phyloP scores from a whole-genome alignment of 371 early-diverging fungal species.

The Mortierella sp. region DNA sequence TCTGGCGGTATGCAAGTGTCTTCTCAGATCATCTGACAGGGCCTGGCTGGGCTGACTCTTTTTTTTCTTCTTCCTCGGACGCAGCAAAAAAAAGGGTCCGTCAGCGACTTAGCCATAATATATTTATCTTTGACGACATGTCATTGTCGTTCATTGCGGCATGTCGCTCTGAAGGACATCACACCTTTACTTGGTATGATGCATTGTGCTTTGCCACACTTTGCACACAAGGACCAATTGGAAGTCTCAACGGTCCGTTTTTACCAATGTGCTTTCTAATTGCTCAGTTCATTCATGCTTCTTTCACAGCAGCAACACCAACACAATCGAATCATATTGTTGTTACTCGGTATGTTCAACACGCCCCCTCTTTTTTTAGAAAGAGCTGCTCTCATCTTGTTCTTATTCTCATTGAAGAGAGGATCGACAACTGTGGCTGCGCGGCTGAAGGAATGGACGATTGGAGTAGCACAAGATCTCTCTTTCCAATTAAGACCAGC shows the following conservation, averaged over 20 bases:
- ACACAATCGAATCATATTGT: background rate
- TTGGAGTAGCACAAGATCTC: background rate
- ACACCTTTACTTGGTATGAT: background rate
- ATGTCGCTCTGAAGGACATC: background rate
- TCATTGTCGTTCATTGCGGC: background rate
- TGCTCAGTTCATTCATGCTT: background rate
- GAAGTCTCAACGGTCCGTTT: background rate
- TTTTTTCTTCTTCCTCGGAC: background rate
- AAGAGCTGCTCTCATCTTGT: background rate
- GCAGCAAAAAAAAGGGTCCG: slow-evolving; percentile 1
- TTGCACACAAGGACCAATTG: background rate
- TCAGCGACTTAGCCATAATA: background rate
- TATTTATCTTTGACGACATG: background rate
- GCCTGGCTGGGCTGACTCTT: background rate
- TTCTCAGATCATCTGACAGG: background rate
- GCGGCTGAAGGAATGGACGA: background rate
- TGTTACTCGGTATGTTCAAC: background rate
- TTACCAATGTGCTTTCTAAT: background rate
- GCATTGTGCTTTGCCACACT: background rate
- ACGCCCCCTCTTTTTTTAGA: background rate
- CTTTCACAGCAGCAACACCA: background rate
- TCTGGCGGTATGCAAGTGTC: background rate
- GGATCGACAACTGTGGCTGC: background rate
- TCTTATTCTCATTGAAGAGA: no score
- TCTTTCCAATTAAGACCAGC: no score